Evolutionary conservation across 1,284 basidiomycete species (phyloP).

Genomic region (Ustilago curta): DNA sequence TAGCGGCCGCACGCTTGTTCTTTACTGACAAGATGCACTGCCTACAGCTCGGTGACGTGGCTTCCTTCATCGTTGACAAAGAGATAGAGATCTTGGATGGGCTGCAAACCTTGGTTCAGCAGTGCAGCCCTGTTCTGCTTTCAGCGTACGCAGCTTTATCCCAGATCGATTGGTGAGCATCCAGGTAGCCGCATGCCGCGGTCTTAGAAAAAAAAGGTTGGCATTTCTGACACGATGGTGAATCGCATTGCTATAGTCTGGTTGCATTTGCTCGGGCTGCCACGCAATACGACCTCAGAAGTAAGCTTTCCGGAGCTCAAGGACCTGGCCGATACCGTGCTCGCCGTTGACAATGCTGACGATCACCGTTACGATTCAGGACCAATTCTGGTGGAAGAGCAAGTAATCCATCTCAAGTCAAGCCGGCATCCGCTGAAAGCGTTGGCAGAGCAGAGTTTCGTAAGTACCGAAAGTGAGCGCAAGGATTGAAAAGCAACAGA

Average conservation of each 20-base stretch:
- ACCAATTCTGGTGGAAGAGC: slow-evolving; percentile 31
- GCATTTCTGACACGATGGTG: not conserved
- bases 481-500: not conserved
- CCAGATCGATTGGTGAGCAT: slow-evolving; percentile 46
- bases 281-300: slow-evolving; percentile 28
- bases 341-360: not conserved
- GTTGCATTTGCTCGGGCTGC: slow-evolving; percentile 43
- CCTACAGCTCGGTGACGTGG: slow-evolving; percentile 41
- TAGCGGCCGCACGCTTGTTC: not conserved
- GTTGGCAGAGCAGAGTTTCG: slow-evolving; percentile 42
- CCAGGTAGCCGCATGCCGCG: too few relatives aligned
- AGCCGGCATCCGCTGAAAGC: slow-evolving; percentile 47
- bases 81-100: slow-evolving; percentile 48
- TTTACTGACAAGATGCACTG: not conserved
- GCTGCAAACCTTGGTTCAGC: slow-evolving; percentile 16
- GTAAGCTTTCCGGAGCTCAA: slow-evolving; percentile 7
- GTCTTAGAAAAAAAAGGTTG: too few relatives aligned
- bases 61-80: slow-evolving; percentile 44
- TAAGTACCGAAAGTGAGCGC: slow-evolving; percentile 5
- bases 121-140: slow-evolving; percentile 24
- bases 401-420: slow-evolving; percentile 28
- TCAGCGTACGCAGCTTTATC: slow-evolving; percentile 20
- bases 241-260: slow-evolving; percentile 7
- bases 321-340: not conserved
- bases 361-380: slow-evolving; percentile 8